Base-by-base conservation (phyloP, 176 grass and related monocot genomes). In the Aegilops bicornis region DNA sequence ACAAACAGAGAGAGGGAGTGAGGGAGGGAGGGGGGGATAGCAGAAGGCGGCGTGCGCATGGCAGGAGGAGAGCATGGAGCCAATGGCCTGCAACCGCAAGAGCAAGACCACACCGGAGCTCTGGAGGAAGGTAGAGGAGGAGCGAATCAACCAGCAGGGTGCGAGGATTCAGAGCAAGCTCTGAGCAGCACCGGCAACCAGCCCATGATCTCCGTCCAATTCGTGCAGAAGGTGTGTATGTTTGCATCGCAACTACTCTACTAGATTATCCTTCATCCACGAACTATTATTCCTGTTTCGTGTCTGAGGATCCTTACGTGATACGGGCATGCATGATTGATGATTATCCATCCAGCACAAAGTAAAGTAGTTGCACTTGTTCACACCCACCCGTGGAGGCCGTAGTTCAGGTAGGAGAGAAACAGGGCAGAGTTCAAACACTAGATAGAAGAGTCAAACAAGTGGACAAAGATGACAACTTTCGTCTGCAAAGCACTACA, bases 61-160 rank as follows among this genome's bases (percentile, higher is more conserved):
- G 79, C 86, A 17, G 83, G 79, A 17, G 83, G 79, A 36, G 87
- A 86, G 54, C 27, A 68, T 20, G 68, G 65, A 65, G 72, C 31
- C n/a, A 92, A 89, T 14, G 86, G 83, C 29, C 10, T 77, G 70
- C 72, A 78, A 54, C 9, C 70, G 70, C 71, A 73, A 64, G 74
- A 86, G 10, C 62, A 54, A 2, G 50, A 58, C 54, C 19, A 66
- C 35, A 0, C 65, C n/a, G 29, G 68, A 45, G 75, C 74, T 29
- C 35, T 89, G 59, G 84, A 92, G 69, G 90, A 87, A 87, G 87
- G 90, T 5, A 67, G 79, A 83, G 71, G 14, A 68, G 76, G 76
- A 42, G 86, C 7, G 54, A 58, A 58, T 22, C 54, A 19, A 17
- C 63, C 83, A 76, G 76, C 58, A 61, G 59, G 50, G 50, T 54